These are phyloP conservation scores for Kwoniella bestiolae DNA, from an alignment of 768 basidiomycete species.

Conservation along the genomic window DNA sequence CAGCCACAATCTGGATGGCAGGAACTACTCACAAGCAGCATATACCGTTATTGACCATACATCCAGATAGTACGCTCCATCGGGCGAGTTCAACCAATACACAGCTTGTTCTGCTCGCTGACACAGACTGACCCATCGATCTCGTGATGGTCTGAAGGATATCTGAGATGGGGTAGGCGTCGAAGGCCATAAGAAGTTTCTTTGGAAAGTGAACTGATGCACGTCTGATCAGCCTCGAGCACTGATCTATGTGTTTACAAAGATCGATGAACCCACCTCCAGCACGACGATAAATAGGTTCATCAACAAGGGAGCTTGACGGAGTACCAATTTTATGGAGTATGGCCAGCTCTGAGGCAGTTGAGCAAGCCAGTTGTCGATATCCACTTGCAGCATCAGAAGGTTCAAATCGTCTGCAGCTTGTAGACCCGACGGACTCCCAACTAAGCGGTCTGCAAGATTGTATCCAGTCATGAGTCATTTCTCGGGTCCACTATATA, in stretches of 20 bases:
- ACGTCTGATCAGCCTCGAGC: not conserved
- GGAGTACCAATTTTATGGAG: constrained; percentile 10
- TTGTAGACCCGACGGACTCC: constrained; percentile 18
- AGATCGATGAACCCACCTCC: constrained; percentile 9
- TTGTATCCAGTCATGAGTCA: not conserved
- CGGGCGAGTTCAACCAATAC: constrained; percentile 24
- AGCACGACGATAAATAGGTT: constrained; percentile 27
- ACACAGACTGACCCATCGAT: constrained; percentile 18
- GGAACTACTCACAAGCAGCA: constrained; percentile 22
- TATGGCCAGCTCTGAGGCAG: constrained; percentile 32
- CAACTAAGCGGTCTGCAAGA: constrained; percentile 7
- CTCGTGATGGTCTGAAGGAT: constrained; percentile 23
- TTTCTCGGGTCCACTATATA: no score
- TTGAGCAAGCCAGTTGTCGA: constrained; percentile 29
- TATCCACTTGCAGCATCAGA: constrained; percentile 23
- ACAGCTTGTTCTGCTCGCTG: constrained; percentile 24
- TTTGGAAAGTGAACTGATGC: constrained; percentile 29
- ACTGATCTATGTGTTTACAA: not conserved
- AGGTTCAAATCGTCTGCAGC: constrained; percentile 26
- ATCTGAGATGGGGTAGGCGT: constrained; percentile 24
- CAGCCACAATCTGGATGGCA: not conserved
- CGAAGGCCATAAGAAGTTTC: constrained; percentile 30
- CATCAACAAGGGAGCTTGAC: constrained; percentile 26
- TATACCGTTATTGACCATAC: constrained; percentile 29
- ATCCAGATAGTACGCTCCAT: constrained; percentile 32